Evolutionary conservation across 2,329 filamentous ascomycete species (phyloP), one percentile per base, ranked within the genome.

Genomic region (Penicillium sp.): DNA sequence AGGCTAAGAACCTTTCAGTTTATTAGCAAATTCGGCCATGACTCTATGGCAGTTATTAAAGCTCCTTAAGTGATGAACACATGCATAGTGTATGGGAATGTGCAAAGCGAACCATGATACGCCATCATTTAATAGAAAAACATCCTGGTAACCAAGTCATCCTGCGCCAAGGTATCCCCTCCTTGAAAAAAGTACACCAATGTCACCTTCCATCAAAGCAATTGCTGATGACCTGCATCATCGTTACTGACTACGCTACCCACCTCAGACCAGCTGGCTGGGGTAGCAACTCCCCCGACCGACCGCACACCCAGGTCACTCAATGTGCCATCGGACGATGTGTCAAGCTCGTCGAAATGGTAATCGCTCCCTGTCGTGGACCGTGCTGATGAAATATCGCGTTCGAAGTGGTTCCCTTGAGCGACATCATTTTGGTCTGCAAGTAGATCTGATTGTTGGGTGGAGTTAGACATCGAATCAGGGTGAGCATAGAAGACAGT

Each of bases 231-330:
- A 18, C 54, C 50, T 27, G 51, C 55, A 45, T 68, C 64, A 37
- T 67, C 62, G 23, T 57, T 57, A 50, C 66, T 69, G 16, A 67
- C 48, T 32, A 67, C 65, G 42, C 66, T 69, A 10, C 65, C 66
- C 29, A 69, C 54, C 37, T 69, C 66, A 23, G 66, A 69, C 66
- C 66, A 69, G 46, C 65, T 67, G 30, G 57, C 56, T 11, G 66
- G 65, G 14, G 66, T 69, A 39, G 51, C 48, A 27, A 55, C 42
- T 7, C 60, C 58, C n/a, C 52, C 57, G 20, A 52, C 44, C 3
- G 56, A 54, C 8, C 47, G 54, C 28, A n/a, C 45, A 15, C 52
- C 65, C 35, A 65, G 36, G 13, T 67, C 64, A 44, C 65, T 68
- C 37, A 67, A 33, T 2, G 59, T 65, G 20, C 58, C 64, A 37